A percentile compares a stretch with the other conserved stretches of the same genome.
phyloP scores from a whole-genome alignment of 352 stramenopile genomes.

The Phytopythium oedochilum region DNA sequence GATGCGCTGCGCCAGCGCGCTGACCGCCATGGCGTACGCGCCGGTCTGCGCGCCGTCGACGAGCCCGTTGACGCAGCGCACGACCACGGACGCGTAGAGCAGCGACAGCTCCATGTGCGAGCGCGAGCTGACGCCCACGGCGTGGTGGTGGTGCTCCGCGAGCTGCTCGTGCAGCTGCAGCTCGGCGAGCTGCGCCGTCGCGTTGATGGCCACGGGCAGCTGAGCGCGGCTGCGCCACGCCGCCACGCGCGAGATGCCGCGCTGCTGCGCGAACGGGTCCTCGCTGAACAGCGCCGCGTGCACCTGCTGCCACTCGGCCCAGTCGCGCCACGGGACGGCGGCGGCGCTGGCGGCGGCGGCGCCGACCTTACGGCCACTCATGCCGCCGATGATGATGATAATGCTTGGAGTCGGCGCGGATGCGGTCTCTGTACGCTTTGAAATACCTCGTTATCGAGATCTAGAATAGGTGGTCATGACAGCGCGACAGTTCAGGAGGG shows the following conservation, averaged over 20 bases:
- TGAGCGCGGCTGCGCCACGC: conserved; percentile 66
- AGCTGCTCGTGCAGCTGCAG: conserved; percentile 68
- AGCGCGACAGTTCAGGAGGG: too few relatives aligned
- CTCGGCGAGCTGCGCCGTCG: conserved; percentile 72
- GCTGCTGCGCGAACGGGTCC: conserved; percentile 37
- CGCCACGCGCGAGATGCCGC: conserved; percentile 50
- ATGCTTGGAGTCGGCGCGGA: background rate
- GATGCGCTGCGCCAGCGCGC: conserved; percentile 75
- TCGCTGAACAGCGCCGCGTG: conserved; percentile 51
- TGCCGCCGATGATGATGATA: conserved; percentile 6
- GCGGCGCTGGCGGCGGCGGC: conserved; percentile 6
- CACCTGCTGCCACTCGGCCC: conserved; percentile 72
- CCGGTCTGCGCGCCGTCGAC: conserved; percentile 80
- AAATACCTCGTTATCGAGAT: too few relatives aligned
- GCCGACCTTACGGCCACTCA: conserved; percentile 43
- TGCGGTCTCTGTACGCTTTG: too few relatives aligned
- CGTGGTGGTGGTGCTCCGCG: conserved; percentile 60
- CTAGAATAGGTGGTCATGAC: too few relatives aligned
- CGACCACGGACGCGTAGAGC: conserved; percentile 52
- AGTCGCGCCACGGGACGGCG: conserved; percentile 57
- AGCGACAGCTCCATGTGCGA: conserved; percentile 81
- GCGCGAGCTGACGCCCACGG: conserved; percentile 57
- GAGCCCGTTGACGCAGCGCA: conserved; percentile 82
- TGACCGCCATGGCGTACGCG: conserved; percentile 72
- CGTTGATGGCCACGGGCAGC: conserved; percentile 74